These are phyloP conservation scores for Hydrangea macrophylla DNA, from an alignment of 148 eudicot genomes.

Conservation along the genomic window DNA sequence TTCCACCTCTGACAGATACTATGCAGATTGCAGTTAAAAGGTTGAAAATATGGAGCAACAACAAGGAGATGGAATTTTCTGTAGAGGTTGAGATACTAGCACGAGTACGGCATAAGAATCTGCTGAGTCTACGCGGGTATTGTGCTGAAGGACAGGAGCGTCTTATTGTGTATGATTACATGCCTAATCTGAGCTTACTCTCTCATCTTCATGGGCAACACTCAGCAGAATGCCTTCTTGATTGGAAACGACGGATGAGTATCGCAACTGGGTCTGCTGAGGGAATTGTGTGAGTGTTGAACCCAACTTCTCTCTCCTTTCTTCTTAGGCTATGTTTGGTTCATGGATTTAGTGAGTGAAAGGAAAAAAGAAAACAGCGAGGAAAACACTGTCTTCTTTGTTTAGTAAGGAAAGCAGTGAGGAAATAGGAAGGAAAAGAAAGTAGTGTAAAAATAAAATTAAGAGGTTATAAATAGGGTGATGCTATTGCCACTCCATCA, in stretches of 20 bases:
- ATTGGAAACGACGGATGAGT: constrained; percentile 83
- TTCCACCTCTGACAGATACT: constrained; percentile 8
- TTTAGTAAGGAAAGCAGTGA: no score
- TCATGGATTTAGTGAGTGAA: no score
- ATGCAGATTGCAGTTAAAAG: constrained; percentile 94
- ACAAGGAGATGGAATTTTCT: constrained; percentile 72
- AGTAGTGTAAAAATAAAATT: no score
- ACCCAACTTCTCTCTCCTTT: neutral
- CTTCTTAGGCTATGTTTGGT: no score
- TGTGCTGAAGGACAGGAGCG: constrained; percentile 96
- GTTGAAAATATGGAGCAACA: constrained; percentile 79
- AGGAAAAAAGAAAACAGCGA: no score
- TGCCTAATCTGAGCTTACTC: constrained; percentile 74
- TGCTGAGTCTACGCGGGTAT: constrained; percentile 79
- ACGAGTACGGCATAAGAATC: constrained; percentile 74
- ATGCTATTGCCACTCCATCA: no score
- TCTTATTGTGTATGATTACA: constrained; percentile 81
- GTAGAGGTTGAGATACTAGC: constrained; percentile 84
- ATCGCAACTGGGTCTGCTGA: constrained; percentile 85
- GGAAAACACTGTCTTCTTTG: no score
- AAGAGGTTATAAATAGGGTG: no score
- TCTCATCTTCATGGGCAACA: constrained; percentile 91
- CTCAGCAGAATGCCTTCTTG: constrained; percentile 78
- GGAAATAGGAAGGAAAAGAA: no score
- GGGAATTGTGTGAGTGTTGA: constrained; percentile 69